Conservation (phyloP, 805 yeast genomes). For the Metahyphopichia silvanorum region DNA sequence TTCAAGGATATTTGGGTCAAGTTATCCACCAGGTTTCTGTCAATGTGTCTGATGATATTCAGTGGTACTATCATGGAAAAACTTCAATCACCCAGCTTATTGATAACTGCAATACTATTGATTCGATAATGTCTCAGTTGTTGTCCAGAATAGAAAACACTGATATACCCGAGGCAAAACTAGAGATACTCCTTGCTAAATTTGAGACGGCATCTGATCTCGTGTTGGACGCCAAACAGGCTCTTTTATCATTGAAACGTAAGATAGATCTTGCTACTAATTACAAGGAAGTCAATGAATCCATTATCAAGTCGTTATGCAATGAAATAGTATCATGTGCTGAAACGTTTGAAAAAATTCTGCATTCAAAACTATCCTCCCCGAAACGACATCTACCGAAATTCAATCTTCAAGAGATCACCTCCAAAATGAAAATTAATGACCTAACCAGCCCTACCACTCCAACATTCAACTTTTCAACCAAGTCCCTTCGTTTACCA, state of each 20-base stretch:
- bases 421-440: constrained; percentile 19
- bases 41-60: constrained; percentile 7
- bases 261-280: constrained; percentile 24
- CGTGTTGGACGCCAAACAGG: constrained; percentile 22
- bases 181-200: constrained; percentile 14
- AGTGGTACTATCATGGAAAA: constrained; percentile 26
- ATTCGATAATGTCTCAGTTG: constrained; percentile 19
- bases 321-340: constrained; percentile 24
- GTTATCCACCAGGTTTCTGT: constrained; percentile 8
- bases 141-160: constrained; percentile 8
- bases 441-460: constrained; percentile 9
- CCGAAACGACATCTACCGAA: constrained; percentile 13
- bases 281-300: constrained; percentile 23
- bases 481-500: constrained; percentile 22
- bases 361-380: constrained; percentile 15
- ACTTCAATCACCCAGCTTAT: constrained; percentile 14
- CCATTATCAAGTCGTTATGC: constrained; percentile 19
- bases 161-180: constrained; percentile 2
- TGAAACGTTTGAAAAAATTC: constrained; percentile 11
- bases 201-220: constrained; percentile 25
- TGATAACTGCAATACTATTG: constrained; percentile 19
- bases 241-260: constrained; percentile 15
- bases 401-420: constrained; percentile 15
- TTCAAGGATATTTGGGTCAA: constrained; percentile 20
- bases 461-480: constrained; percentile 7